Evolutionary conservation across 768 basidiomycete species (phyloP), one percentile per base, ranked within the genome.

Genomic region (Xanthoconium purpureum): DNA sequence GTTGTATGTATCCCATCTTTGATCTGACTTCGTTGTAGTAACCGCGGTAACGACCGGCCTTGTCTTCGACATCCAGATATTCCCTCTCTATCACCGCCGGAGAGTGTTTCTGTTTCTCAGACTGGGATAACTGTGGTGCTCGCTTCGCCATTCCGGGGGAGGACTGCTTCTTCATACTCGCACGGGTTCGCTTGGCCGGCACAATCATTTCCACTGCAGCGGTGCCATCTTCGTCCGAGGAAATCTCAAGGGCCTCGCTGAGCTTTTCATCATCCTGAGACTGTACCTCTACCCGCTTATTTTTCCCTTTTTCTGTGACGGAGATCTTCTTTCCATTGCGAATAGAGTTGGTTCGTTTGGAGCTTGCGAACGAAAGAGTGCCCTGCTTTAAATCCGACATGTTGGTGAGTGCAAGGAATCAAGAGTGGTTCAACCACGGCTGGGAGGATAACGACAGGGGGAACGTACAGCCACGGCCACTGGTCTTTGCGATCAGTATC

Each of bases 1-100:
- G 79, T 47, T 76, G 64, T 35, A 81, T 54, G 52, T 80, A 58
- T 0, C 82, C 86, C 80, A 84, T 87, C 64, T 78, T 80, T 74
- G 54, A 60, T 54, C 63, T 77, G 5, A 80, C 80, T 38, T 75
- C 74, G 28, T 66, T 74, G 65, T 80, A 78, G 18, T 83, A 71
- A 50, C 75, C 75, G n/a, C 70, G 73, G 75, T 83, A 91, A 50
- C 71, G 77, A 38, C 76, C 70, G 52, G 80, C 76, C 52, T 80
- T 82, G 20, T 76, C 75, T 45, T 82, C 69, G 36, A 82, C 67
- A 40, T 79, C 75, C 8, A 78, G 71, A 18, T 32, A 61, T 47
- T 64, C 61, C 40, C 57, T 62, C 53, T 63, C 50, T 45, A 66
- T 63, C 13, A 50, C 56, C 24, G 12, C 57, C 17, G 44, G 38